Conservation (phyloP, 495 filamentous ascomycete species). For the Penicillium cataractarum region DNA sequence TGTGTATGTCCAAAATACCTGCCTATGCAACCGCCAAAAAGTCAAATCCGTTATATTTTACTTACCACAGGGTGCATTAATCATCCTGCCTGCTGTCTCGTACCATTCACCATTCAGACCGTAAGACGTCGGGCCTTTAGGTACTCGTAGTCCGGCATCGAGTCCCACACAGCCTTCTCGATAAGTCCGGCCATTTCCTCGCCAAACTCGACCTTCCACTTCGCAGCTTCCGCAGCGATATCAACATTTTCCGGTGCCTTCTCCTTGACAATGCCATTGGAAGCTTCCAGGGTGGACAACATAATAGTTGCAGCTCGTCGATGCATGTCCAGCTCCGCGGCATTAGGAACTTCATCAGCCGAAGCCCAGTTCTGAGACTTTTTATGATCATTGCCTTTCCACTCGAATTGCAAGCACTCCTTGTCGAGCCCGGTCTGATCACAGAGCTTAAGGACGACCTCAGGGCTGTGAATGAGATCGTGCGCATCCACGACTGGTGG, state of each 20-base stretch:
- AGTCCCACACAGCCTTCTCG: slow-evolving; percentile 39
- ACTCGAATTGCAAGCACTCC: slow-evolving; percentile 39
- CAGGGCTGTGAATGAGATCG: slow-evolving; percentile 44
- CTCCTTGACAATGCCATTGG: slow-evolving; percentile 39
- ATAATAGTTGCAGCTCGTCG: slow-evolving; percentile 22
- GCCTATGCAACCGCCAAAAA: neutral
- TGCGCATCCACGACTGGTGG: slow-evolving; percentile 50
- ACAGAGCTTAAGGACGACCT: slow-evolving; percentile 36
- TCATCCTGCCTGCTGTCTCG: neutral
- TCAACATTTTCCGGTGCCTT: slow-evolving; percentile 41
- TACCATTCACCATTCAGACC: neutral
- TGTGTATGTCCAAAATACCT: neutral
- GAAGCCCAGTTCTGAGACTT: slow-evolving; percentile 11
- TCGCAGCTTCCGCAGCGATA: slow-evolving; percentile 41
- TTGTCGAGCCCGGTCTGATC: slow-evolving; percentile 41
- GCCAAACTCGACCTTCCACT: slow-evolving; percentile 54
- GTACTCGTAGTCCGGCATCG: slow-evolving; percentile 53
- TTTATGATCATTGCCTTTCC: slow-evolving; percentile 32
- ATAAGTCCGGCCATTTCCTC: slow-evolving; percentile 37
- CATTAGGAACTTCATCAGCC: slow-evolving; percentile 2
- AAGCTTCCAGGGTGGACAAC: slow-evolving; percentile 36
- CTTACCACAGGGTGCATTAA: neutral
- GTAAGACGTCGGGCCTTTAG: slow-evolving; percentile 38
- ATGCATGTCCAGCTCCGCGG: neutral
- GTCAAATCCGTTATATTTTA: neutral